Conservation (phyloP, 345 rosid genomes). For the Laguncularia racemosa region DNA sequence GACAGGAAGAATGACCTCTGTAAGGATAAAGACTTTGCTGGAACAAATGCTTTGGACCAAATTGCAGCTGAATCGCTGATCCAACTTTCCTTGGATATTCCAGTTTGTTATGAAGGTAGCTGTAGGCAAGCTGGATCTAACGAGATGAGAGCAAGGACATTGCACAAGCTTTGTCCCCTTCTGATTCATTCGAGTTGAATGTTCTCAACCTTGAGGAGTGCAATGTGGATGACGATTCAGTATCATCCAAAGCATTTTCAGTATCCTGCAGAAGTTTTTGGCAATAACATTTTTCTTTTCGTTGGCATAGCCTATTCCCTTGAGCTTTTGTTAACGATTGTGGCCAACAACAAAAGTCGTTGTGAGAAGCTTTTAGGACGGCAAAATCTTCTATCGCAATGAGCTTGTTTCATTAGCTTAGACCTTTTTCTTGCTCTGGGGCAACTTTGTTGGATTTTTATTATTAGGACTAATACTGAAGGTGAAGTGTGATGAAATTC, state of each 20-base stretch:
- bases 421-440: too few relatives aligned
- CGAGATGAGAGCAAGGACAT: conserved; percentile 15
- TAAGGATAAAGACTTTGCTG: conserved; percentile 17
- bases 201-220: conserved; percentile 42
- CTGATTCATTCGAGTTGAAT: conserved; percentile 53
- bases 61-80: conserved; percentile 62
- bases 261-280: too few relatives aligned
- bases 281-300: too few relatives aligned
- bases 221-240: conserved; percentile 33
- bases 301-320: too few relatives aligned
- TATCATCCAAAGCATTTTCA: conserved; percentile 52
- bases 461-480: too few relatives aligned
- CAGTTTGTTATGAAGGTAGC: conserved; percentile 16
- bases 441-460: too few relatives aligned
- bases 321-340: too few relatives aligned
- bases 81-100: conserved; percentile 22
- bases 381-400: too few relatives aligned
- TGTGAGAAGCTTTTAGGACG: too few relatives aligned
- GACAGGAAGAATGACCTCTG: conserved; percentile 8
- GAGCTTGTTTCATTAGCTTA: too few relatives aligned
- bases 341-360: too few relatives aligned
- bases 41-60: conserved; percentile 24
- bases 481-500: too few relatives aligned
- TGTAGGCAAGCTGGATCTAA: conserved; percentile 14
- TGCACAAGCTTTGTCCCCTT: conserved; percentile 31